A percentile compares a stretch with the other conserved stretches of the same genome.
Evolutionary conservation across 192 early-diverging fungal genomes (phyloP).

Genomic region (Pilobolus umbonatus): DNA sequence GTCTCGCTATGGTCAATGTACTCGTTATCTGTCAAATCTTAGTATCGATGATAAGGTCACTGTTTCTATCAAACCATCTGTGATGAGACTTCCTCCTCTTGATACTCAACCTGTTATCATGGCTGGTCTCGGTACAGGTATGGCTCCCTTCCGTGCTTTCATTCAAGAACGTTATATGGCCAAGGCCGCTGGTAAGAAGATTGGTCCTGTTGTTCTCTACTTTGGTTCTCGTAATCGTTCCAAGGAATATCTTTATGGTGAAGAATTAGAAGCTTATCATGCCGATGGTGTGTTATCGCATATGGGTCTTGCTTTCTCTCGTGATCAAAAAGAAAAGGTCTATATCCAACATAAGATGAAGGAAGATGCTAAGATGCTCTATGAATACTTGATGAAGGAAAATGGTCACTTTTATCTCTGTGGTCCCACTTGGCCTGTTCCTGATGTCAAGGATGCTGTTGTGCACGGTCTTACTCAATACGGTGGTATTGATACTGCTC

Average conservation of each 20-base stretch:
- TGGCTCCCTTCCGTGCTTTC: slow-evolving; percentile 98
- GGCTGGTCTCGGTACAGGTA: slow-evolving; percentile 96
- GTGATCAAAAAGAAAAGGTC: slow-evolving; percentile 90
- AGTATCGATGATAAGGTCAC: slow-evolving; percentile 65
- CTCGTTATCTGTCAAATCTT: slow-evolving; percentile 75
- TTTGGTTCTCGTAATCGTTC: slow-evolving; percentile 93
- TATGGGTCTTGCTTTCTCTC: slow-evolving; percentile 87
- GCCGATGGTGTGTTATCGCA: slow-evolving; percentile 85
- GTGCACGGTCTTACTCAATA: slow-evolving; percentile 64
- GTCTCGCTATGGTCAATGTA: slow-evolving; percentile 82
- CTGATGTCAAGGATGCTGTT: slow-evolving; percentile 91
- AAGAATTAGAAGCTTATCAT: slow-evolving; percentile 94
- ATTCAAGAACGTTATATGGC: slow-evolving; percentile 88
- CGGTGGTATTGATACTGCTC: slow-evolving; percentile 52
- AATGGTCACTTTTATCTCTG: slow-evolving; percentile 94
- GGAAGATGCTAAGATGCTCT: slow-evolving; percentile 72
- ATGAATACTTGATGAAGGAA: slow-evolving; percentile 67
- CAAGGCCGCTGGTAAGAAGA: slow-evolving; percentile 67
- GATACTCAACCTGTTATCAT: slow-evolving; percentile 88
- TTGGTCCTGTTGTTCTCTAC: slow-evolving; percentile 95
- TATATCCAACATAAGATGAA: slow-evolving; percentile 97
- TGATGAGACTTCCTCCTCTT: slow-evolving; percentile 89
- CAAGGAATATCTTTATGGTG: slow-evolving; percentile 94
- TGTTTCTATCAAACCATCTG: slow-evolving; percentile 92
- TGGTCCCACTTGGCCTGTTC: slow-evolving; percentile 94